These are phyloP conservation scores for Phaffia tasmanica DNA, from an alignment of 768 basidiomycete species.

Conservation along the genomic window DNA sequence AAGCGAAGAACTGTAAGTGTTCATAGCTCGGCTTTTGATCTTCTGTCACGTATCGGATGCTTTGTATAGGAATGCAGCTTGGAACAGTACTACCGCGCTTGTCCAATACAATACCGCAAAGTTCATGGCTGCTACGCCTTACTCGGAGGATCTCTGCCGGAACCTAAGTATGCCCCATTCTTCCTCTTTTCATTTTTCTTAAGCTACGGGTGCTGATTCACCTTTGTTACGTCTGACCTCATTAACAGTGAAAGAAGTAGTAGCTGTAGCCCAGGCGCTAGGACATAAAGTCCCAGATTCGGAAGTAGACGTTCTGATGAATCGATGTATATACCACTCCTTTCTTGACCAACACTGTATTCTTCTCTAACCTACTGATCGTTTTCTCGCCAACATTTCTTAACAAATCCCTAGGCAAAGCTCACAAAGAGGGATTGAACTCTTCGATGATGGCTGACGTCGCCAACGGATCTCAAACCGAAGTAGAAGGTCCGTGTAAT, in stretches of 20 bases:
- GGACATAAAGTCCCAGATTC: constrained; percentile 22
- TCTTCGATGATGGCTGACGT: constrained; percentile 26
- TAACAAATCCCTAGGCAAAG: constrained; percentile 5
- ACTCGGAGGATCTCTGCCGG: constrained; percentile 16
- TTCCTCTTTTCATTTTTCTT: neutral
- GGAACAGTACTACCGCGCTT: constrained; percentile 24
- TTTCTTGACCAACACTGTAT: no score
- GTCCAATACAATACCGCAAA: constrained; percentile 22
- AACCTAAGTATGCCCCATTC: constrained; percentile 16
- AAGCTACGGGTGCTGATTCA: neutral
- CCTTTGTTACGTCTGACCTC: neutral
- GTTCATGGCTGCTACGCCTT: constrained; percentile 22
- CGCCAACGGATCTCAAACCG: constrained; percentile 12
- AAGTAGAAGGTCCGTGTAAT: constrained; percentile 15
- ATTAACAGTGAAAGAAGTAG: constrained; percentile 20
- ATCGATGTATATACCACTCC: constrained; percentile 7
- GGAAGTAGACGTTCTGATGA: constrained; percentile 24
- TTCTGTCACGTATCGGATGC: neutral
- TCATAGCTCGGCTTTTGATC: neutral
- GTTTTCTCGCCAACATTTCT: neutral
- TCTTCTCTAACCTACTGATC: neutral
- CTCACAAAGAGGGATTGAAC: constrained; percentile 23
- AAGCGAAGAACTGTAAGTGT: neutral
- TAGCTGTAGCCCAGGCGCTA: constrained; percentile 23
- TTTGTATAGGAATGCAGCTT: constrained; percentile 20